Evolutionary conservation across 1,284 basidiomycete genomes (phyloP), one percentile per base, ranked within the genome.

Genomic region (Leccinum variabile): DNA sequence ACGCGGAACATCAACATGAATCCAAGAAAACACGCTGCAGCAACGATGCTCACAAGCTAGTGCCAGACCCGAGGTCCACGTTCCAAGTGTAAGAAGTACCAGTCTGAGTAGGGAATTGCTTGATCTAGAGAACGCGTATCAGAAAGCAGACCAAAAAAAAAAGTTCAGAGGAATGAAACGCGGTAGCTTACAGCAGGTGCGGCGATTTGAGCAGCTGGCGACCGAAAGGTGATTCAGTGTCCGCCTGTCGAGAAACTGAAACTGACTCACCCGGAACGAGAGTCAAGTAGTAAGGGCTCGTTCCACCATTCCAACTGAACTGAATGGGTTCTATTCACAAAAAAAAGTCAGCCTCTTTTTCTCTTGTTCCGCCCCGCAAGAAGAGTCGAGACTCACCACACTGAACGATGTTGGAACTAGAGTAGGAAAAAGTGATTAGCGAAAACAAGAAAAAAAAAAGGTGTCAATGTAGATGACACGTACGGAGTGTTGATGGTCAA

Each of bases 401-500:
- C 62, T 77, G 69, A 9, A 82, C 80, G 14, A 85, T 77, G 62
- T 70, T 78, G 52, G 75, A 0, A 44, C 84, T 80, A 22, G 37
- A 1, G 9, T 50, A 37, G 37, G 52, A n/a, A 41, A 10, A 46
- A 44, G 44, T 2, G n/a, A 13, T 56, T 2, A 10, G 22, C 1
- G 44, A 10, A 14, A 49, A 13, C 9, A 22, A 22, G 3, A 22
- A 13, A 22, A 18, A 49, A 62, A 60, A 57, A 71, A 76, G 58
- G n/a, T n/a, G n/a, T n/a, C n/a, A n/a, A n/a, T 7, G 41, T 11
- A 0, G 22, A 60, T 32, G 32, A 60, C 30, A 80, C 87, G 66
- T 67, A 91, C 89, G 91, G 87, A 8, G 90, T 90, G 74, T 90
- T 85, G 73, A 92, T 78, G 33, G 79, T 85, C 67, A 89, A 72